Evolutionary conservation across 1,284 basidiomycete genomes (phyloP), one percentile per base, ranked within the genome.

Genomic region (Melampsora americana): DNA sequence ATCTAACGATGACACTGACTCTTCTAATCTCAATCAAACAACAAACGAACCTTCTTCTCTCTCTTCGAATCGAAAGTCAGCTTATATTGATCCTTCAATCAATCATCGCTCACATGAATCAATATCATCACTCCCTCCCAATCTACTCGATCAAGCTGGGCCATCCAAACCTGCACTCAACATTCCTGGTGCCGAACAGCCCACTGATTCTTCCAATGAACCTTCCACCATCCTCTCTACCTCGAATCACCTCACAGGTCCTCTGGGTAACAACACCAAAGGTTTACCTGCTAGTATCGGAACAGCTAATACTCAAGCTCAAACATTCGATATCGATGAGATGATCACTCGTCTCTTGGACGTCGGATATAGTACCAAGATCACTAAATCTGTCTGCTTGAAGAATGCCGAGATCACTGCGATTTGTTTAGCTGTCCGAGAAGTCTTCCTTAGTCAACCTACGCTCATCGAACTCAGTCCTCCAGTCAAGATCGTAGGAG

Each of bases 401-500:
- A 99, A 99, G 87, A 98, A 97, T 83, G 88, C 90, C 42, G 96
- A 99, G 85, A 97, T 99, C 82, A 90, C 90, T 20, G 90, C 92
- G 56, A 92, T 99, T 78, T 99, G 96, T 84, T 89, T 92, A 79
- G 92, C 95, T n/a, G 95, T 95, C 28, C 89, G 95, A 74, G 96
- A 99, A 80, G 92, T 99, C 69, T 95, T 99, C 83, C 89, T 99
- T 79, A 90, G 88, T 80, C 96, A 99, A 83, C 96, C 96, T 11
- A 98, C 96, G 0, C 89, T 99, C 78, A 92, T 99, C 82, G 96
- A 99, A 84, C 88, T 99, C 67, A 93, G 92, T 28, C 96, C 96
- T 9, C 95, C 96, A 12, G 96, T 99, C 81, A 99, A 99, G 87
- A 98, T 99, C 79, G 95, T 99, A 18, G 96, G 96, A 39, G 96